Evolutionary conservation across 345 rosid species (phyloP), one percentile per base, ranked within the genome.

Genomic region (Hibiscus mutabilis): DNA sequence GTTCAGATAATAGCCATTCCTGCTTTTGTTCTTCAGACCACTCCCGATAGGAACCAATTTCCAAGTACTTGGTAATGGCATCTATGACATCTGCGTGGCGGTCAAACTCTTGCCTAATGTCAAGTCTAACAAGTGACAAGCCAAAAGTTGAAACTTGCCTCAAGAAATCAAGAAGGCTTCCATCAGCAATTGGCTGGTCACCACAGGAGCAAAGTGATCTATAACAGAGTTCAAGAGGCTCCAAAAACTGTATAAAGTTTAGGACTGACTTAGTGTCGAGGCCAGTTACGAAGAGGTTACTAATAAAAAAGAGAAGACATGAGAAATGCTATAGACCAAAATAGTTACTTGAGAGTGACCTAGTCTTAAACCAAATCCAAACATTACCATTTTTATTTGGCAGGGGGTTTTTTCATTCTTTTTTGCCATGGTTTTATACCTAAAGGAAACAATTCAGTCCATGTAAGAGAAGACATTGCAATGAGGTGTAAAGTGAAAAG

Each of bases 81-180:
- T 96, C 94, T 27, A 96, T 76, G 78, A 88, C 96, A 88, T 95
- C 98, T 2, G 99, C 88, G 77, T 96, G 98, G 49, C 99, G 86
- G 24, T 92, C 98, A 0, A 98, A 96, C 73, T 96, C 99, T 82
- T 96, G 99, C 73, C 99, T 82, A 21, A 96, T 92, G 78, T 96
- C 99, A 66, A 96, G 94, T 73, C 91, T 88, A 35, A 96, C 98
- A 29, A 96, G 86, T 60, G 99, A 86, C 60, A 96, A 92, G 44
- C 99, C 99, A 69, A 96, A 96, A 51, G 97, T 96, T 6, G 99
- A 96, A 60, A 91, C 97, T 87, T 96, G 99, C 75, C 98, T 84
- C 78, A 92, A 73, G 89, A 96, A 92, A 84, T 96, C 99, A 40
- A 96, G 99, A 75, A 96, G 99, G 86, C 85, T 92, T 61, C 99